phyloP scores from a whole-genome alignment of 1,139 yeast species.

The Yamadazyma buinensis region DNA sequence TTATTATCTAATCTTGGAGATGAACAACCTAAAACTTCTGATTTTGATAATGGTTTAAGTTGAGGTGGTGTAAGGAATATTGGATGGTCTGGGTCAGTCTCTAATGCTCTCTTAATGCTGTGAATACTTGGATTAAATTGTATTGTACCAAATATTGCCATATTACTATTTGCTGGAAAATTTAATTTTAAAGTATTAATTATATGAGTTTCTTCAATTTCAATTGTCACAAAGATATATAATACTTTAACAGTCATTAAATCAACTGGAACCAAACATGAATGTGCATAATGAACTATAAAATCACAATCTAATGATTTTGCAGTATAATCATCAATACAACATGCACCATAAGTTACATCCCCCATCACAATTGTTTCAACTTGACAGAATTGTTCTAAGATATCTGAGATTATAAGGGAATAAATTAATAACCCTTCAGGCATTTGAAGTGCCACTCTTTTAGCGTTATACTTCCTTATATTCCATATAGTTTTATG shows the following conservation, averaged over 20 bases:
- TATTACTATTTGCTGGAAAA: conserved; percentile 56
- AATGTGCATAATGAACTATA: conserved; percentile 94
- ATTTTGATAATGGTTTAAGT: conserved; percentile 87
- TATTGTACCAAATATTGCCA: conserved; percentile 90
- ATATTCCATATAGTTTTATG: conserved; percentile 96
- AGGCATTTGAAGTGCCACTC: conserved; percentile 95
- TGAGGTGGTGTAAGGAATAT: conserved; percentile 81
- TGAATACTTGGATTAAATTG: conserved; percentile 96
- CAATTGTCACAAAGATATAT: conserved; percentile 92
- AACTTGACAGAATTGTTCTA: conserved; percentile 85
- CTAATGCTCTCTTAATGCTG: conserved; percentile 60
- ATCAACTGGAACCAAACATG: conserved; percentile 94
- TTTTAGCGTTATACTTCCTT: conserved; percentile 61
- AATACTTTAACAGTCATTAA: conserved; percentile 84
- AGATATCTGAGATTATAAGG: conserved; percentile 78
- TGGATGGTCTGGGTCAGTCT: conserved; percentile 46
- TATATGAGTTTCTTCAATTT: conserved; percentile 79
- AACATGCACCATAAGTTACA: conserved; percentile 97
- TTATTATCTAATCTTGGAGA: conserved; percentile 70
- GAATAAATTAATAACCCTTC: conserved; percentile 91
- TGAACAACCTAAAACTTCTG: conserved; percentile 96
- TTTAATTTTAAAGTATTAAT: conserved; percentile 71
- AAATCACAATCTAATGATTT: conserved; percentile 90
- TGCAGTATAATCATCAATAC: conserved; percentile 96
- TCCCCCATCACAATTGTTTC: conserved; percentile 98